Evolutionary conservation across 176 grass and related monocot species (phyloP).

Genomic region (Triticum dicoccoides): DNA sequence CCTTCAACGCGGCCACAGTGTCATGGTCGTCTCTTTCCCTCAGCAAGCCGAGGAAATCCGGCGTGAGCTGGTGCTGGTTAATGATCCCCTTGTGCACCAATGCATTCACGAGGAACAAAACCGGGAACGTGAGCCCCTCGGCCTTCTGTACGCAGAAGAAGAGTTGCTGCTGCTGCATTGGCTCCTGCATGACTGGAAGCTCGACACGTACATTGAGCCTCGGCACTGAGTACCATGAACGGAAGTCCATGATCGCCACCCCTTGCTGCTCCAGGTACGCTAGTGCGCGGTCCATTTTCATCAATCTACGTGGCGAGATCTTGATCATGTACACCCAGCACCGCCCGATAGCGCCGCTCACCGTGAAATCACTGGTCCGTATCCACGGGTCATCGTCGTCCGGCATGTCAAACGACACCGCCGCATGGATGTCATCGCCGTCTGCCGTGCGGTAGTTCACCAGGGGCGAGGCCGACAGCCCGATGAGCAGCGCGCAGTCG

Average conservation of each 20-base stretch:
- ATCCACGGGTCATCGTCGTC: slow-evolving; percentile 94
- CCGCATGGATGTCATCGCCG: slow-evolving; percentile 66
- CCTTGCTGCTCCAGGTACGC: slow-evolving; percentile 49
- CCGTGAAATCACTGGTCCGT: slow-evolving; percentile 69
- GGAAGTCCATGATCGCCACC: slow-evolving; percentile 18
- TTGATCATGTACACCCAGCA: slow-evolving; percentile 59
- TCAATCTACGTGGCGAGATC: slow-evolving; percentile 47
- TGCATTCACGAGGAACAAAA: slow-evolving; percentile 72
- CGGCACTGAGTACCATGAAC: slow-evolving; percentile 1
- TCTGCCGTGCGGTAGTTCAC: slow-evolving; percentile 74
- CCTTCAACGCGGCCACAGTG: slow-evolving; percentile 41
- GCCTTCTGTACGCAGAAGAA: slow-evolving; percentile 70
- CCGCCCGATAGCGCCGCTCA: slow-evolving; percentile 50
- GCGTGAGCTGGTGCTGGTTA: slow-evolving; percentile 70
- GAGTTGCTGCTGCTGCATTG: slow-evolving; percentile 11
- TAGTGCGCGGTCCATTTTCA: slow-evolving; percentile 50
- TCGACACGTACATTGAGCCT: slow-evolving; percentile 36
- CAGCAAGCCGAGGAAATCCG: slow-evolving; percentile 62
- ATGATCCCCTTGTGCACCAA: slow-evolving; percentile 84
- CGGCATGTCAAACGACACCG: slow-evolving; percentile 60
- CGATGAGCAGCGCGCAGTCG: slow-evolving; percentile 51
- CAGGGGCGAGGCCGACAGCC: slow-evolving; percentile 29
- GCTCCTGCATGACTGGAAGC: slow-evolving; percentile 36
- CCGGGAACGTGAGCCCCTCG: slow-evolving; percentile 48
- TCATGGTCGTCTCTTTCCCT: slow-evolving; percentile 35